Evolutionary conservation across 2,329 filamentous ascomycete genomes (phyloP).

Genomic region (Clathrospora elynae): DNA sequence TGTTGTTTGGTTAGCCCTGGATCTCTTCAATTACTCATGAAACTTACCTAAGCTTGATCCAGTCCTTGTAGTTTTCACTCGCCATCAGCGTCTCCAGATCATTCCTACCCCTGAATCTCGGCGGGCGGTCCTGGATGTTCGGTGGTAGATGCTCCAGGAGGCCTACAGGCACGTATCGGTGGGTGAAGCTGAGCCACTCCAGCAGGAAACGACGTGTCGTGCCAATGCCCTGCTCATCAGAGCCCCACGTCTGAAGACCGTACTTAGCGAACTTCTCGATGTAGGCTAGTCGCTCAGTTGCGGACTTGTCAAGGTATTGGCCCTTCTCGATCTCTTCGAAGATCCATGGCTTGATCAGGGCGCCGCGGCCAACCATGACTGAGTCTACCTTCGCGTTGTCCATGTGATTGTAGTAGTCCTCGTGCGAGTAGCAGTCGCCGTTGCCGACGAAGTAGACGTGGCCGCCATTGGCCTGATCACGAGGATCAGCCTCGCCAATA

Average conservation of each 20-base stretch:
- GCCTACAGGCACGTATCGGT: conserved; percentile 89
- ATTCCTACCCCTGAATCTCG: conserved; percentile 79
- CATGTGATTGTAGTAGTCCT: conserved; percentile 81
- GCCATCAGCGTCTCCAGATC: conserved; percentile 93
- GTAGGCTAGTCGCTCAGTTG: conserved; percentile 80
- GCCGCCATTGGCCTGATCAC: conserved; percentile 69
- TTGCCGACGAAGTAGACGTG: conserved; percentile 93
- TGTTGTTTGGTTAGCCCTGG: conserved; percentile 47
- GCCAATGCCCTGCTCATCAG: conserved; percentile 90
- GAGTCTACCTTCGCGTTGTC: conserved; percentile 80
- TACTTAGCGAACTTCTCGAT: conserved; percentile 89
- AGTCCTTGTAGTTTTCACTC: conserved; percentile 92
- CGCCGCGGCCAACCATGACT: conserved; percentile 97
- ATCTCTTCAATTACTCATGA: neutral
- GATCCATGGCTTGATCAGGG: conserved; percentile 96
- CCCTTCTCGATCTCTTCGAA: conserved; percentile 93
- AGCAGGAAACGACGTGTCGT: conserved; percentile 90
- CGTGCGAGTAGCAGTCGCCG: conserved; percentile 92
- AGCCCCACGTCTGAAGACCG: conserved; percentile 92
- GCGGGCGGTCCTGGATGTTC: conserved; percentile 85
- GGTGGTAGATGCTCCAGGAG: conserved; percentile 87
- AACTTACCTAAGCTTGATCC: conserved; percentile 93
- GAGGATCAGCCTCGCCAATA: conserved; percentile 73
- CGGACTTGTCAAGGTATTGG: conserved; percentile 95
- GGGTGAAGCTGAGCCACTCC: conserved; percentile 93